Conservation (phyloP, 1,284 basidiomycete genomes). For the Vanrija sp. region DNA sequence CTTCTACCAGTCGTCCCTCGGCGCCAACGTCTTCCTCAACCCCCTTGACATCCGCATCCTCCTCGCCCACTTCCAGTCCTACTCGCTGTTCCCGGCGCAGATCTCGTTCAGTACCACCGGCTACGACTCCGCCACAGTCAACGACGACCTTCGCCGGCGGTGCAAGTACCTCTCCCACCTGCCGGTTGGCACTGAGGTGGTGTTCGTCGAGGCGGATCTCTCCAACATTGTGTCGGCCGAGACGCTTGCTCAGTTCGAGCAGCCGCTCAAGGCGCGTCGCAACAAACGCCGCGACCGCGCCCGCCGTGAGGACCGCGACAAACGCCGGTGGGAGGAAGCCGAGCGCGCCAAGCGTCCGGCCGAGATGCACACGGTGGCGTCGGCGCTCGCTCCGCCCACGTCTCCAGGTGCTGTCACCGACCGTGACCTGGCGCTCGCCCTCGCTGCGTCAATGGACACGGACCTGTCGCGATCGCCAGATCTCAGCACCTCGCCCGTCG, state of each 20-base stretch:
- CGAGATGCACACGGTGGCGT: slow-evolving; percentile 10
- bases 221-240: slow-evolving; percentile 66
- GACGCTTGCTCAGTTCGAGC: slow-evolving; percentile 72
- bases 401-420: background rate
- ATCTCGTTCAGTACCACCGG: slow-evolving; percentile 76
- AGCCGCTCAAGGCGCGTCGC: slow-evolving; percentile 68
- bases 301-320: slow-evolving; percentile 76
- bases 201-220: slow-evolving; percentile 88
- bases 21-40: slow-evolving; percentile 86
- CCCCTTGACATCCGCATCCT: slow-evolving; percentile 94
- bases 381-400: slow-evolving; percentile 1
- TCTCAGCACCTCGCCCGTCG: background rate
- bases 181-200: slow-evolving; percentile 85
- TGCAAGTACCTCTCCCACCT: slow-evolving; percentile 95
- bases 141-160: slow-evolving; percentile 85
- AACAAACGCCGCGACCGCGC: slow-evolving; percentile 71
- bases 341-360: slow-evolving; percentile 44
- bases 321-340: slow-evolving; percentile 68
- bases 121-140: slow-evolving; percentile 61
- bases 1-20: slow-evolving; percentile 93
- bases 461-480: background rate
- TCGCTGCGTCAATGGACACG: slow-evolving; percentile 2
- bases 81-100: slow-evolving; percentile 76
- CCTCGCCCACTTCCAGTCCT: slow-evolving; percentile 75
- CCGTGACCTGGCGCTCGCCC: slow-evolving; percentile 8